These are phyloP conservation scores for Acacia crassicarpa DNA, from an alignment of 306 rosid species.

Conservation along the genomic window DNA sequence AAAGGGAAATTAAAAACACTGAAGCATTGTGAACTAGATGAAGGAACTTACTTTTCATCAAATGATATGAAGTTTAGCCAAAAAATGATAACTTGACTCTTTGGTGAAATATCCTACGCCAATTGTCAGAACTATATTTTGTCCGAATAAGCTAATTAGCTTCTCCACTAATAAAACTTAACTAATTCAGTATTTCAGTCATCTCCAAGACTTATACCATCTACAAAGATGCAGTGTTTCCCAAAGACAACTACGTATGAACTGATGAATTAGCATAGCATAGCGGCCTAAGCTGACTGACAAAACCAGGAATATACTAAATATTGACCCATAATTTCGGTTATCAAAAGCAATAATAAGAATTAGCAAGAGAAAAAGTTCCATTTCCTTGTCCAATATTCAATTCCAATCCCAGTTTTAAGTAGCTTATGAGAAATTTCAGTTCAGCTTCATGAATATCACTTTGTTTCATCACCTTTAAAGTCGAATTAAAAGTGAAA, in stretches of 20 bases:
- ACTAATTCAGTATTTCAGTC: not conserved
- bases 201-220: not conserved
- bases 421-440: not conserved
- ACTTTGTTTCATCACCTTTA: not conserved
- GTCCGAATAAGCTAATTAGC: not conserved
- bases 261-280: not conserved
- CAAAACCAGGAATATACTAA: not conserved
- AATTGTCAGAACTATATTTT: not conserved
- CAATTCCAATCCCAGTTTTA: not conserved
- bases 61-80: not conserved
- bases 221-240: not conserved
- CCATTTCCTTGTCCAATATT: not conserved
- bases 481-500: not conserved
- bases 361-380: not conserved
- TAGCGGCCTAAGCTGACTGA: not conserved
- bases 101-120: not conserved
- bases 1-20: not conserved
- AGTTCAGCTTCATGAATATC: not conserved
- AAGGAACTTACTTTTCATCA: not conserved
- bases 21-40: not conserved
- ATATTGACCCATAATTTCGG: not conserved
- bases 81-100: not conserved
- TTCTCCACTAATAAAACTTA: not conserved
- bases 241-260: not conserved
- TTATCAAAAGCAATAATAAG: not conserved